phyloP scores from a whole-genome alignment of 2,329 filamentous ascomycete genomes.

The Cercospora zeina region DNA sequence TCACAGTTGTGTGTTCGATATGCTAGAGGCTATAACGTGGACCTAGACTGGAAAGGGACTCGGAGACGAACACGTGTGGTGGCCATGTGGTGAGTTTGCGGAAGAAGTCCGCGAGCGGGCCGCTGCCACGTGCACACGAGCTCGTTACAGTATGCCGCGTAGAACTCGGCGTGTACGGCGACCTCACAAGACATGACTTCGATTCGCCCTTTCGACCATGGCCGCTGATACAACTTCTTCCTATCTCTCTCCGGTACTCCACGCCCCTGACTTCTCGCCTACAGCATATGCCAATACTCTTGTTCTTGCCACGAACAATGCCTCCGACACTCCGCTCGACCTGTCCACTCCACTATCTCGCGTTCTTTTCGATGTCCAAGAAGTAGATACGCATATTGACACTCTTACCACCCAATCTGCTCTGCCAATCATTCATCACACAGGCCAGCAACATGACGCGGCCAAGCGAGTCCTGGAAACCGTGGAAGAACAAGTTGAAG shows the following conservation, averaged over 20 bases:
- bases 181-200: neutral
- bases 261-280: constrained; percentile 65
- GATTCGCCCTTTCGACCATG: neutral
- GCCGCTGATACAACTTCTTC: constrained; percentile 16
- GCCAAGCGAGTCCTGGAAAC: constrained; percentile 71
- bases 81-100: neutral
- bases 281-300: constrained; percentile 83
- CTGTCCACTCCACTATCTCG: constrained; percentile 90
- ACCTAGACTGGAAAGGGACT: too few relatives aligned
- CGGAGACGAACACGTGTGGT: neutral
- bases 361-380: constrained; percentile 93
- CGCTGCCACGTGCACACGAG: neutral
- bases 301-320: constrained; percentile 86
- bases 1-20: too few relatives aligned
- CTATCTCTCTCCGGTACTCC: constrained; percentile 21
- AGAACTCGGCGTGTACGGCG: neutral
- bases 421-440: constrained; percentile 76
- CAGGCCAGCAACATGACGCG: constrained; percentile 69
- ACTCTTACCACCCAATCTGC: constrained; percentile 81
- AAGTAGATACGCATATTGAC: constrained; percentile 95
- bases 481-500: constrained; percentile 76
- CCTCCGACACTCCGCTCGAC: constrained; percentile 84
- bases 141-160: neutral
- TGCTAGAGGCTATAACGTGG: too few relatives aligned
- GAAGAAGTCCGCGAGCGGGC: neutral